These are phyloP conservation scores for Prunus kanzakura DNA, from an alignment of 306 rosid species.

Conservation along the genomic window DNA sequence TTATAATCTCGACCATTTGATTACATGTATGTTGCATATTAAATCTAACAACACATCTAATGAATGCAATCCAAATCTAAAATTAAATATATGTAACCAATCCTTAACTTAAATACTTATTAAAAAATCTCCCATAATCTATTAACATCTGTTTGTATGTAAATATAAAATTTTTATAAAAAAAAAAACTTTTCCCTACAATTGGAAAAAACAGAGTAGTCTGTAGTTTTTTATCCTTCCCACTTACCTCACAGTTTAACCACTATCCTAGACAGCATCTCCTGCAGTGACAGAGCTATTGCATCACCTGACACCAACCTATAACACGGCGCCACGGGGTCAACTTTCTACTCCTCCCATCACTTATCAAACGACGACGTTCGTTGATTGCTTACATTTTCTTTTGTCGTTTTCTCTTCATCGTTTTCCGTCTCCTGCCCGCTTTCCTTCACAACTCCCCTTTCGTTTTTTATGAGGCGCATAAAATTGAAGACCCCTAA, in stretches of 20 bases:
- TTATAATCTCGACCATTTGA: no score
- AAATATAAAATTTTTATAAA: no score
- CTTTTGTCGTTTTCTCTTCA: slow-evolving; percentile 12
- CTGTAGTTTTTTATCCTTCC: not conserved
- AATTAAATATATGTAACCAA: no score
- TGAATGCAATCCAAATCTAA: rapidly evolving
- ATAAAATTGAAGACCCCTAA: not conserved
- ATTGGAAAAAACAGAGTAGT: no score
- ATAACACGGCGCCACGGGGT: slow-evolving; percentile 9
- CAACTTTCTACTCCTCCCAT: not conserved
- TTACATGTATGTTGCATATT: no score
- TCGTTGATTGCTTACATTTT: not conserved
- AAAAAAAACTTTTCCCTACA: no score
- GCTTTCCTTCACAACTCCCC: not conserved
- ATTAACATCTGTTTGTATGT: no score
- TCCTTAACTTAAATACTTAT: no score
- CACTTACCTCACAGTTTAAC: not conserved
- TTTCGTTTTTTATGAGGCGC: slow-evolving; percentile 3
- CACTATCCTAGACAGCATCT: not conserved
- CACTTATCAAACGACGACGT: slow-evolving; percentile 3
- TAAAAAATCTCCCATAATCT: no score
- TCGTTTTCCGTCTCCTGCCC: not conserved
- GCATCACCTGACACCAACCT: not conserved
- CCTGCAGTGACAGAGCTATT: not conserved
- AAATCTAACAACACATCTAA: no score